These are phyloP conservation scores for Leccinum laetum DNA, from an alignment of 1,284 basidiomycete species.

Conservation along the genomic window DNA sequence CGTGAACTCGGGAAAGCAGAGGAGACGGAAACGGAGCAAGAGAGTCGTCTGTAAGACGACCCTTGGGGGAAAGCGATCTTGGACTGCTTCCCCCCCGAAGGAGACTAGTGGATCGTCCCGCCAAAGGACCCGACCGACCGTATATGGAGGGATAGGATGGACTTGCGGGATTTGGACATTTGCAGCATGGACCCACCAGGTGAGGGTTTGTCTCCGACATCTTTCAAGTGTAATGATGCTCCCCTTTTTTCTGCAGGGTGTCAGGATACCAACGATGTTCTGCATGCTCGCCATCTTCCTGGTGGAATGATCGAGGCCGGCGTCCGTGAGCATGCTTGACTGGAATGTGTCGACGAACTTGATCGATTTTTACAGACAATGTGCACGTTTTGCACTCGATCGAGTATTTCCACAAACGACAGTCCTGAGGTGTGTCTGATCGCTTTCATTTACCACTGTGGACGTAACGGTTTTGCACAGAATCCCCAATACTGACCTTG, in stretches of 20 bases:
- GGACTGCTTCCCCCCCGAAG: conserved; percentile 88
- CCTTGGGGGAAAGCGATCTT: conserved; percentile 94
- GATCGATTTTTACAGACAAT: conserved; percentile 64
- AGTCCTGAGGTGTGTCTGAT: too few species aligned
- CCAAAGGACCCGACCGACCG: conserved; percentile 57
- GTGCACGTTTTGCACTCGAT: conserved; percentile 92
- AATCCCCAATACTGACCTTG: too few species aligned
- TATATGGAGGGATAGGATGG: conserved; percentile 87
- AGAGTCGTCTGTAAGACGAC: conserved; percentile 92
- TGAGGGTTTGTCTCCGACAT: conserved; percentile 25
- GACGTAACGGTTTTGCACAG: too few species aligned
- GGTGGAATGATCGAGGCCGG: conserved; percentile 98
- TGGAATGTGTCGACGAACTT: not conserved
- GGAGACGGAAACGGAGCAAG: conserved; percentile 96
- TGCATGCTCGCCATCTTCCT: conserved; percentile 89
- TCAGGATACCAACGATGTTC: conserved; percentile 57
- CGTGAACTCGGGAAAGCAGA: conserved; percentile 90
- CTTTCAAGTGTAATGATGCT: not conserved
- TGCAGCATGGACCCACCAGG: conserved; percentile 98
- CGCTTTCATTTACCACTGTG: too few species aligned
- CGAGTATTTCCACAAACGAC: too few species aligned
- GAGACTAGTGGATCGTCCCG: conserved; percentile 93
- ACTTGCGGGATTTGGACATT: conserved; percentile 84
- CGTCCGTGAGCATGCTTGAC: conserved; percentile 74
- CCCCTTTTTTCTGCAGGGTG: conserved; percentile 58